A percentile compares a stretch with the other conserved stretches of the same genome.
Conservation (phyloP, 2,329 filamentous ascomycete species). For the Aaosphaeria arxii region DNA sequence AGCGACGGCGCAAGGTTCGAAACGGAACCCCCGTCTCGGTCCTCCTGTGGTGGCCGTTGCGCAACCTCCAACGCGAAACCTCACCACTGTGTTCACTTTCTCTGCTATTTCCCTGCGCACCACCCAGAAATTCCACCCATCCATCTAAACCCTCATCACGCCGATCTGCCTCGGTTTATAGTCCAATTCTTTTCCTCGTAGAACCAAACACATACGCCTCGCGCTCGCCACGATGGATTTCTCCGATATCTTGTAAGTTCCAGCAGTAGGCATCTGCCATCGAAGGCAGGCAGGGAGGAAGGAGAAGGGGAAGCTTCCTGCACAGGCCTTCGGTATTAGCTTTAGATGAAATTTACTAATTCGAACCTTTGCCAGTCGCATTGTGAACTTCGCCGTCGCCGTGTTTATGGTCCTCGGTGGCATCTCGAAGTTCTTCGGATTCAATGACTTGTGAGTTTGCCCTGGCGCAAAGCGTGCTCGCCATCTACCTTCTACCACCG, state of each 20-base stretch:
- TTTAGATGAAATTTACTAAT: not conserved
- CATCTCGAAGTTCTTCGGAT: constrained; percentile 66
- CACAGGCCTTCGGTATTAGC: too few species aligned
- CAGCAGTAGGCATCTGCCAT: not conserved
- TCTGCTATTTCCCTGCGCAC: not conserved
- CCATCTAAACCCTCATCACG: too few species aligned
- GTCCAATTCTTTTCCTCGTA: not conserved
- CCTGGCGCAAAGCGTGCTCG: constrained; percentile 8
- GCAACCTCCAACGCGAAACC: not conserved
- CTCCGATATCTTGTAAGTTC: constrained; percentile 10
- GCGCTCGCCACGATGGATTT: constrained; percentile 7
- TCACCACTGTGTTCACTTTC: constrained; percentile 1
- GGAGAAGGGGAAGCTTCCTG: not conserved
- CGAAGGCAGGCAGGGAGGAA: not conserved
- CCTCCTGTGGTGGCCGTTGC: not conserved
- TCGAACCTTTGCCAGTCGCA: constrained; percentile 61
- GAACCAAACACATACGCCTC: not conserved
- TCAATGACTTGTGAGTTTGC: constrained; percentile 41
- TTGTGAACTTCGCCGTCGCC: constrained; percentile 88
- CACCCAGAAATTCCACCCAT: not conserved
- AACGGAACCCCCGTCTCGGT: too few species aligned
- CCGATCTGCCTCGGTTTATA: too few species aligned
- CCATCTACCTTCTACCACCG: not conserved
- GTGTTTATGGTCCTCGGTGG: constrained; percentile 86
- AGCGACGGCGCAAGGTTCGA: not conserved